Percentiles rank a stretch among this genome's conserved stretches.
These are phyloP conservation scores for Solanum gandarillasii DNA, from an alignment of 257 asterid genomes.

Conservation along the genomic window DNA sequence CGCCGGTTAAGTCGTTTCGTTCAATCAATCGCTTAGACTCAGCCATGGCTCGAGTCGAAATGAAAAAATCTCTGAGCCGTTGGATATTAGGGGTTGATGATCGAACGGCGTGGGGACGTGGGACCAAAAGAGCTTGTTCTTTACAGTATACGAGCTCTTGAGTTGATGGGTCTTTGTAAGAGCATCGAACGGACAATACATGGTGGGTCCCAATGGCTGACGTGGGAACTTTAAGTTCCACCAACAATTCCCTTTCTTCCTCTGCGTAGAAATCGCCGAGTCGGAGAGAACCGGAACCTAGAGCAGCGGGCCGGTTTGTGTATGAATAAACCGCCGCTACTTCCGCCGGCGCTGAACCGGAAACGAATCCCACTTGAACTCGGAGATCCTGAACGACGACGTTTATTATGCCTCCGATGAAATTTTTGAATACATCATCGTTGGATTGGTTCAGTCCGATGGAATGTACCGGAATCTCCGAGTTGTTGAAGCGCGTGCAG, in stretches of 20 bases:
- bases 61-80: conserved; percentile 54
- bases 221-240: conserved; percentile 77
- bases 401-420: conserved; percentile 37
- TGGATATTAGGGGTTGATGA: conserved; percentile 47
- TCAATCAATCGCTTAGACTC: conserved; percentile 56
- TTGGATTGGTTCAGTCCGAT: conserved; percentile 24
- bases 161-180: conserved; percentile 85
- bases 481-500: conserved; percentile 46
- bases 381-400: conserved; percentile 50
- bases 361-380: conserved; percentile 36
- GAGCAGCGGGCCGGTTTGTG: conserved; percentile 33
- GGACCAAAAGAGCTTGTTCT: conserved; percentile 48
- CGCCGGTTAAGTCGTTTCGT: conserved; percentile 52
- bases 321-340: conserved; percentile 55
- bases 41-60: conserved; percentile 82
- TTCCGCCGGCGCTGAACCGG: conserved; percentile 59
- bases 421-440: conserved; percentile 27
- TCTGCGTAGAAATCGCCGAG: conserved; percentile 71
- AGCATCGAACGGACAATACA: conserved; percentile 70
- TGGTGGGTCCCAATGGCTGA: conserved; percentile 59
- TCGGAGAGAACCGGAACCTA: conserved; percentile 52
- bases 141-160: conserved; percentile 48
- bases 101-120: conserved; percentile 70
- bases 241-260: conserved; percentile 68
- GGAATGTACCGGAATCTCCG: conserved; percentile 55